Evolutionary conservation across 108 stramenopile genomes (phyloP).

Genomic region (Fragilaria radians): DNA sequence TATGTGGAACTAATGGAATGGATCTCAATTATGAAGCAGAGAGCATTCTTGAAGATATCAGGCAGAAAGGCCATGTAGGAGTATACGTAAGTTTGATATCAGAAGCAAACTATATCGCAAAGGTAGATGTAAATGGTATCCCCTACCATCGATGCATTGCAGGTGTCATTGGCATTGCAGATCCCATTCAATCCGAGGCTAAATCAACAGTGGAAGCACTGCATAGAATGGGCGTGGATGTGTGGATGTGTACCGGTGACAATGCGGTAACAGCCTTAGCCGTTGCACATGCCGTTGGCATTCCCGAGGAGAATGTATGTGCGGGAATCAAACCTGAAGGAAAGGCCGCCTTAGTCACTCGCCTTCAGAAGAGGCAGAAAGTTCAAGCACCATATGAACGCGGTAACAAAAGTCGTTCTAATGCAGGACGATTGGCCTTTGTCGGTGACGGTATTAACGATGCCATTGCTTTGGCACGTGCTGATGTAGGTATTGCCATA

Average conservation of each 20-base stretch:
- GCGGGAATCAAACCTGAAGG: conserved; percentile 71
- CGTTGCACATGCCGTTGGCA: conserved; percentile 73
- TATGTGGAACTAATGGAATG: not conserved
- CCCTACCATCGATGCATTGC: conserved; percentile 1
- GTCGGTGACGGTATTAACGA: conserved; percentile 99
- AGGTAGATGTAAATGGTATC: not conserved
- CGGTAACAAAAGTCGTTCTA: conserved; percentile 23
- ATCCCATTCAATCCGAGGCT: conserved; percentile 58
- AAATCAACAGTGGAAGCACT: conserved; percentile 57
- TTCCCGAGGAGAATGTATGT: conserved; percentile 56
- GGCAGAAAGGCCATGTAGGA: conserved; percentile 43
- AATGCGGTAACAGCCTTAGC: conserved; percentile 81
- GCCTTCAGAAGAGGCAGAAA: conserved; percentile 30
- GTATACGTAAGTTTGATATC: conserved; percentile 46
- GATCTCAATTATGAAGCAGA: conserved; percentile 22
- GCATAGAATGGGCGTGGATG: conserved; percentile 64
- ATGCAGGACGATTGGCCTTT: conserved; percentile 62
- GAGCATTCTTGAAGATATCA: conserved; percentile 25
- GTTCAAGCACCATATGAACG: conserved; percentile 11
- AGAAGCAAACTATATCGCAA: not conserved
- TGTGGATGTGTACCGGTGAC: conserved; percentile 98
- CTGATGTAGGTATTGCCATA: conserved; percentile 94
- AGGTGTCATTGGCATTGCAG: conserved; percentile 77
- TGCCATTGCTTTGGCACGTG: conserved; percentile 88
- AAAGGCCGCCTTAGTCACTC: conserved; percentile 60